phyloP scores from a whole-genome alignment of 352 stramenopile species.

The Globisporangium nagaii region DNA sequence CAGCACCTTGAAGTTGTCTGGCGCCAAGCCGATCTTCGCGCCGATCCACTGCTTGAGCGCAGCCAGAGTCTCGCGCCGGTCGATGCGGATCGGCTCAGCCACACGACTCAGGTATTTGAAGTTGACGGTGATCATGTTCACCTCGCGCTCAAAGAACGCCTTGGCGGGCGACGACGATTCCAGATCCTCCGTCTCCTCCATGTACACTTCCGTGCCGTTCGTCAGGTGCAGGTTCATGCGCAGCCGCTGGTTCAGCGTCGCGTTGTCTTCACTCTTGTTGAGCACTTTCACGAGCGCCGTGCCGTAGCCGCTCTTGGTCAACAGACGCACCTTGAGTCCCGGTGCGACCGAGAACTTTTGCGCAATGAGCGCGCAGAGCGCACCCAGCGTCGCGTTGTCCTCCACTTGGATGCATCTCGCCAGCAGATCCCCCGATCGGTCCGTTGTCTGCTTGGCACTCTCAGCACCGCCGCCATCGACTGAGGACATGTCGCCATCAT shows the following conservation, averaged over 20 bases:
- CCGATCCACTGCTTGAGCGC: constrained; percentile 57
- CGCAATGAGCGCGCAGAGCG: constrained; percentile 38
- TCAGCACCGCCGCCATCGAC: too few relatives aligned
- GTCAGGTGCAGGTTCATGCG: constrained; percentile 61
- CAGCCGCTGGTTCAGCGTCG: constrained; percentile 35
- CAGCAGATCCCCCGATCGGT: constrained; percentile 20
- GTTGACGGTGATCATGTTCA: constrained; percentile 78
- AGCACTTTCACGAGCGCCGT: constrained; percentile 57
- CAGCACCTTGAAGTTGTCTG: constrained; percentile 71
- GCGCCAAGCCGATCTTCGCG: constrained; percentile 31
- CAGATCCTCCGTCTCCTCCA: constrained; percentile 59
- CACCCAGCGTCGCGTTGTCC: constrained; percentile 47
- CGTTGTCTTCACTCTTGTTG: constrained; percentile 41
- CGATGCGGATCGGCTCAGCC: constrained; percentile 55
- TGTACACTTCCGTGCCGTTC: constrained; percentile 69
- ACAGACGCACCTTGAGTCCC: constrained; percentile 40
- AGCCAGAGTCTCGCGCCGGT: constrained; percentile 61
- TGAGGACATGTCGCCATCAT: constrained; percentile 5
- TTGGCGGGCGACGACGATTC: constrained; percentile 40
- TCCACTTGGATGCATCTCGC: constrained; percentile 59
- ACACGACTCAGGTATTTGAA: constrained; percentile 47
- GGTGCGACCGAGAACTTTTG: constrained; percentile 46
- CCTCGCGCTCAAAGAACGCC: constrained; percentile 65
- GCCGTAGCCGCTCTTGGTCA: constrained; percentile 73
- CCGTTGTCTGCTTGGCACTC: not conserved